Evolutionary conservation across 129 eudicot species (phyloP).

Genomic region (Arctium lappa): DNA sequence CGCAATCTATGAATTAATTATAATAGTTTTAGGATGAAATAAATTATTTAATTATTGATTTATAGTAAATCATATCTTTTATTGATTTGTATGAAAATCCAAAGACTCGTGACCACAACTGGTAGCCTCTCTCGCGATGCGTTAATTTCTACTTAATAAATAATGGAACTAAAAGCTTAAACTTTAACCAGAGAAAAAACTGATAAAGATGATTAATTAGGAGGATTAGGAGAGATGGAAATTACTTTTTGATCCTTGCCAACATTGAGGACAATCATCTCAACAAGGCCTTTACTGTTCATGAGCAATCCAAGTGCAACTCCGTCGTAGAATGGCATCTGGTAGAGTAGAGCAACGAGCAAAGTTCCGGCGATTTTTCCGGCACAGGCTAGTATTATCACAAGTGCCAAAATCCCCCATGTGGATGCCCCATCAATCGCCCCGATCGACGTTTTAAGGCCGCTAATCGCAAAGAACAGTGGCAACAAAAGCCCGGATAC

Average conservation of each 20-base stretch:
- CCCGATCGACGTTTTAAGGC: constrained; percentile 59
- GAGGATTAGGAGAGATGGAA: neutral
- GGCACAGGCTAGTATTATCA: constrained; percentile 58
- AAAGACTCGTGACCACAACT: neutral
- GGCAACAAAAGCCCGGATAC: constrained; percentile 77
- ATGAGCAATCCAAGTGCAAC: constrained; percentile 75
- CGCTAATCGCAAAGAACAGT: constrained; percentile 72
- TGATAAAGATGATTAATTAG: neutral
- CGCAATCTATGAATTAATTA: too few species aligned
- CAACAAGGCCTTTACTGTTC: constrained; percentile 90
- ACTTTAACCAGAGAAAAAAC: neutral
- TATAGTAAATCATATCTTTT: neutral
- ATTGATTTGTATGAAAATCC: neutral
- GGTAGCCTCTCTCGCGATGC: neutral
- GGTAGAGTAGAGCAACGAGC: constrained; percentile 53
- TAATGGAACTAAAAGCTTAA: neutral
- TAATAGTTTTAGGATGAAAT: neutral
- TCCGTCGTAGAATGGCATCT: constrained; percentile 60
- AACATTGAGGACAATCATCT: constrained; percentile 81
- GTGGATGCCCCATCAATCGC: constrained; percentile 43
- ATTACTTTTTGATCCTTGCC: constrained; percentile 74
- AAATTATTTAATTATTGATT: neutral
- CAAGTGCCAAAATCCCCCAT: constrained; percentile 53
- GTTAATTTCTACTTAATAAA: neutral
- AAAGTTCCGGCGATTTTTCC: constrained; percentile 78